A percentile compares a stretch with the other conserved stretches of the same genome.
phyloP scores from a whole-genome alignment of 768 basidiomycete genomes.

The Leccinum ochraceum region DNA sequence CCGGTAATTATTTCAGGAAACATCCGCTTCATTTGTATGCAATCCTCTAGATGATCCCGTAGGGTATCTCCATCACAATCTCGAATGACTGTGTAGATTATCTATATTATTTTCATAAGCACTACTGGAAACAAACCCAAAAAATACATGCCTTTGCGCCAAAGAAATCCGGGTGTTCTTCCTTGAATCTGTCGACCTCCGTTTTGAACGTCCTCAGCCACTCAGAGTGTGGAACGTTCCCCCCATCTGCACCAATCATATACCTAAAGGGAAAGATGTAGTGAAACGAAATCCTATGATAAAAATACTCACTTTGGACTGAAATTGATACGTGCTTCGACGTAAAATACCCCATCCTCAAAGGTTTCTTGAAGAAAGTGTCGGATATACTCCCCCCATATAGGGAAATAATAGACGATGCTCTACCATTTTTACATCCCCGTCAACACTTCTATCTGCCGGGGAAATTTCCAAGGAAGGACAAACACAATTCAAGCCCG shows the following conservation, averaged over 20 bases:
- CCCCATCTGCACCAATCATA: constrained; percentile 60
- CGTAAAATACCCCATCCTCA: constrained; percentile 70
- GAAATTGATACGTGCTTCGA: constrained; percentile 72
- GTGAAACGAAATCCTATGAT: neutral
- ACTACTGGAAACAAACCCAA: neutral
- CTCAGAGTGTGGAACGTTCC: constrained; percentile 58
- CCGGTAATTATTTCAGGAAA: constrained; percentile 75
- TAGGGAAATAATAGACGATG: constrained; percentile 51
- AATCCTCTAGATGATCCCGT: constrained; percentile 71
- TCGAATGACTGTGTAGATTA: constrained; percentile 70
- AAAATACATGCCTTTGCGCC: constrained; percentile 55
- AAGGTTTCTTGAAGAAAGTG: constrained; percentile 63
- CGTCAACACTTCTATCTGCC: neutral
- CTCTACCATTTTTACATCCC: constrained; percentile 25
- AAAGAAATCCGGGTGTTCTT: constrained; percentile 58
- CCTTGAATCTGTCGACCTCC: constrained; percentile 56
- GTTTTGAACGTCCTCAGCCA: constrained; percentile 57
- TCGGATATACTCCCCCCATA: constrained; percentile 60
- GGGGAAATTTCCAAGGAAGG: neutral
- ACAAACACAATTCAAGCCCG: constrained; percentile 49
- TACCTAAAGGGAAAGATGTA: constrained; percentile 37
- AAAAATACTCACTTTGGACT: constrained; percentile 44
- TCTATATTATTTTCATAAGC: constrained; percentile 36
- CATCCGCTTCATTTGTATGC: constrained; percentile 68
- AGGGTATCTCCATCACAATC: constrained; percentile 56